phyloP scores from a whole-genome alignment of 345 rosid genomes.

The Durio zibethinus region DNA sequence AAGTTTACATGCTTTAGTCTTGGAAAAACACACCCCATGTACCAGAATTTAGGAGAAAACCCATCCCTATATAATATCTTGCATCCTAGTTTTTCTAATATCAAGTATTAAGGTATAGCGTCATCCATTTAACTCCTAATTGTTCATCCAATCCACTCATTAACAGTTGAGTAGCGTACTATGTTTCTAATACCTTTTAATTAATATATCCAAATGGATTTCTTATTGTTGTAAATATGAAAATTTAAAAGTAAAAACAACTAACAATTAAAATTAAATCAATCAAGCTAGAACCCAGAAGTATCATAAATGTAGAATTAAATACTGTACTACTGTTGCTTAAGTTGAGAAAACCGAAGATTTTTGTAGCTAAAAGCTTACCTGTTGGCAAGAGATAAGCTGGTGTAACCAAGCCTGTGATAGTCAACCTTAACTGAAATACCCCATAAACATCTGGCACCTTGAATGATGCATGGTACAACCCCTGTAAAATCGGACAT shows the following conservation, averaged over 20 bases:
- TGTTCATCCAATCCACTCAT: neutral
- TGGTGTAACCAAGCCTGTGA: conserved; percentile 63
- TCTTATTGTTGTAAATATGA: neutral
- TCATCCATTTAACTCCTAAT: neutral
- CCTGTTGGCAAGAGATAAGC: conserved; percentile 66
- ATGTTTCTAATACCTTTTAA: neutral
- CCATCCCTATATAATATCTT: neutral
- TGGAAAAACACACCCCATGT: neutral
- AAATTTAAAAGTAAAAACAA: neutral
- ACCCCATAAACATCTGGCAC: conserved; percentile 80
- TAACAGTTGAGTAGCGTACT: neutral
- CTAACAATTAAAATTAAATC: neutral
- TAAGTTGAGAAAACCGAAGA: neutral
- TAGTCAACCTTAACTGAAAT: conserved; percentile 76
- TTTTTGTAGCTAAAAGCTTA: conserved; percentile 12
- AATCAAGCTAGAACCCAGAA: neutral
- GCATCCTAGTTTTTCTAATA: neutral
- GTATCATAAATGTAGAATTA: neutral
- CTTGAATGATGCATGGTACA: conserved; percentile 57
- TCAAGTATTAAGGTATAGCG: neutral
- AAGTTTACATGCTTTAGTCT: neutral
- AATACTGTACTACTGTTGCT: neutral
- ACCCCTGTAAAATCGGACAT: conserved; percentile 42
- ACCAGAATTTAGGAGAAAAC: neutral
- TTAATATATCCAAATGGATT: neutral